These are phyloP conservation scores for Metarhizium brunneum DNA, from an alignment of 2,329 filamentous ascomycete species.

Conservation along the genomic window DNA sequence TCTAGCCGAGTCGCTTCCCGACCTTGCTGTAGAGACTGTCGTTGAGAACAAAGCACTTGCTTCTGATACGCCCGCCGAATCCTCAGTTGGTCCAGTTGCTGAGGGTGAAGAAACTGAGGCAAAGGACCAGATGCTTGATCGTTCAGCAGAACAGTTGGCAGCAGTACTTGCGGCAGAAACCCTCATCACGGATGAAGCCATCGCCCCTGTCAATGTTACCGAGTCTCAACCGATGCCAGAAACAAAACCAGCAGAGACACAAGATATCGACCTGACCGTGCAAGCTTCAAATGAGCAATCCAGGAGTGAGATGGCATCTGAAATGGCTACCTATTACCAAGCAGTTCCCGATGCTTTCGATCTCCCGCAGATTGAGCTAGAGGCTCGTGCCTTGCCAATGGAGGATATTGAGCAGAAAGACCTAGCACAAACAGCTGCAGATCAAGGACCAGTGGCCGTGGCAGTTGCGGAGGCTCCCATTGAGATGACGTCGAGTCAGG, in stretches of 20 bases:
- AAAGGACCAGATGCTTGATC: background rate
- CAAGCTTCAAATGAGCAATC: background rate
- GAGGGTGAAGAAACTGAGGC: background rate
- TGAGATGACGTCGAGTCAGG: background rate
- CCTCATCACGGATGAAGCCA: background rate
- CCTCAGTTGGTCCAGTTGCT: background rate
- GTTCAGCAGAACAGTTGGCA: background rate
- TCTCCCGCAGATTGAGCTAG: background rate
- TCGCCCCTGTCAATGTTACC: background rate
- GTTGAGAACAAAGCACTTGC: background rate
- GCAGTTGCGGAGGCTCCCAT: background rate
- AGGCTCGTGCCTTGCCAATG: background rate
- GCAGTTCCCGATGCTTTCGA: background rate
- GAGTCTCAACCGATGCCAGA: background rate
- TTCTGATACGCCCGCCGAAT: background rate
- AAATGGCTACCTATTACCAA: background rate
- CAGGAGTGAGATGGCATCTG: background rate
- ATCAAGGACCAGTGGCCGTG: background rate
- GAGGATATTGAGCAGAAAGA: background rate
- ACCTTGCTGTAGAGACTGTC: background rate
- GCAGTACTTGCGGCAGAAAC: background rate
- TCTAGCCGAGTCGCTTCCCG: background rate
- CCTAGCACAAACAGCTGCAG: background rate
- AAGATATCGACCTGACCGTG: background rate
- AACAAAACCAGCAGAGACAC: background rate